These are phyloP conservation scores for Talaromyces sp. DNA, from an alignment of 2,329 filamentous ascomycete genomes.

Conservation along the genomic window DNA sequence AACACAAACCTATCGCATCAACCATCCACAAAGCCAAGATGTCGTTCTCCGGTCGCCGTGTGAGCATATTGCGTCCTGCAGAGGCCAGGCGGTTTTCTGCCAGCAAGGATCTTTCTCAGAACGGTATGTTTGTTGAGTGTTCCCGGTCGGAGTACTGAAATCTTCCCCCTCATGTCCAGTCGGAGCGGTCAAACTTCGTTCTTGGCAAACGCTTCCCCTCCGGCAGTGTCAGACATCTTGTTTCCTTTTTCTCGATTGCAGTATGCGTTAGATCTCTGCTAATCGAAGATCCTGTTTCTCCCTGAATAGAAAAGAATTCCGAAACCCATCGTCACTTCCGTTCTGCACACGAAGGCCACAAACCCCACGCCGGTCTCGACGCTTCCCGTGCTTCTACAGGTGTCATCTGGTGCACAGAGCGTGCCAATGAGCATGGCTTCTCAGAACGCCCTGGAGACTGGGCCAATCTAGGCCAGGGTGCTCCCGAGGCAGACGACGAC, in stretches of 20 bases:
- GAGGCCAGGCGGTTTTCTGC: constrained; percentile 40
- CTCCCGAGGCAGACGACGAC: constrained; percentile 89
- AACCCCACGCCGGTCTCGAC: constrained; percentile 86
- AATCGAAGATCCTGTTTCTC: constrained; percentile 46
- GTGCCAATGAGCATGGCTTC: constrained; percentile 85
- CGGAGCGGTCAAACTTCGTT: constrained; percentile 1
- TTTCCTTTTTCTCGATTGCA: neutral
- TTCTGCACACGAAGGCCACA: constrained; percentile 83
- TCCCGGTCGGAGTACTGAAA: neutral
- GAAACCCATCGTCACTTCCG: constrained; percentile 87
- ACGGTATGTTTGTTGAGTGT: constrained; percentile 36
- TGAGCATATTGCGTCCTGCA: constrained; percentile 42
- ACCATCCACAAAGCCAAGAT: constrained; percentile 28
- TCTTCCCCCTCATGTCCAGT: neutral
- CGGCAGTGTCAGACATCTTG: neutral
- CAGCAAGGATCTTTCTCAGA: constrained; percentile 44
- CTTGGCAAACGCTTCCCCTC: constrained; percentile 6
- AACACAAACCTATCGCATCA: constrained; percentile 18
- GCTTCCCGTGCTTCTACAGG: constrained; percentile 84
- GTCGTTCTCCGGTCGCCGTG: constrained; percentile 47
- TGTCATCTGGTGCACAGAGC: constrained; percentile 73
- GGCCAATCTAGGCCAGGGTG: constrained; percentile 93
- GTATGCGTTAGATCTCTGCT: neutral
- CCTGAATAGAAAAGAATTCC: constrained; percentile 67
- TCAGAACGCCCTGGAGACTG: constrained; percentile 75